Base-by-base conservation (phyloP, 2,329 filamentous ascomycete genomes). In the Acrocalymma vagum region DNA sequence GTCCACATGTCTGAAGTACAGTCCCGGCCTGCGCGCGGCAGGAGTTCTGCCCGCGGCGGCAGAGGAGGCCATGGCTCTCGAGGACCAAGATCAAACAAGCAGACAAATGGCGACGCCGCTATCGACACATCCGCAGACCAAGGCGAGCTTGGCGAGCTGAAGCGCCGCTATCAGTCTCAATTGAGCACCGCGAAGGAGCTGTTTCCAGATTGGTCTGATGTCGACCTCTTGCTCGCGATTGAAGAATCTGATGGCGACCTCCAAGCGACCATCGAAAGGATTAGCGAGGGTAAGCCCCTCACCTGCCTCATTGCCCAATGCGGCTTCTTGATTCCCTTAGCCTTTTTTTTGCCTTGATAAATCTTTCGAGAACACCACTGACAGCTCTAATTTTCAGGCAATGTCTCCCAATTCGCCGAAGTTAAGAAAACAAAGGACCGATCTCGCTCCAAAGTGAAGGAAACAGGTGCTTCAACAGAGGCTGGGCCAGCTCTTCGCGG, bases 191-290 rank as follows among this genome's bases (percentile, higher is more conserved):
- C 99, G 70, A 91, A 90, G 76, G 92, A 96, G 72, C 86, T 97
- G 77, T 96, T 96, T 77, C 85, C 90, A 45, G 87, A 91, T 72
- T 97, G 93, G 94, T 93, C 91, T 60, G 90, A 96, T 65, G 90
- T 92, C 71, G 93, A 97, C 71, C 84, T 97, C 52, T 84, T 97
- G 53, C 94, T 94, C 70, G 92, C 92, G 49, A 80, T 99, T 45
- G 85, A 95, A 72, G 94, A 99, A 78, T 87, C 86, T 41, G 82
- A 89, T 61, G 89, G 88, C 61, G 88, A 79, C 72, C 78, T 90
- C 62, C 82, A 87, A 58, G 74, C 82, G 60, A 84, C 88, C 54
- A 87, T 89, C 66, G 85, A 87, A 62, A 85, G 85, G 72, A 93
- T 94, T 71, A 84, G 86, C 60, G 86, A 92, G 72, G 88, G 88